Evolutionary conservation across 805 yeast genomes (phyloP), one percentile per base, ranked within the genome.

Genomic region (Wickerhamiella cacticola): DNA sequence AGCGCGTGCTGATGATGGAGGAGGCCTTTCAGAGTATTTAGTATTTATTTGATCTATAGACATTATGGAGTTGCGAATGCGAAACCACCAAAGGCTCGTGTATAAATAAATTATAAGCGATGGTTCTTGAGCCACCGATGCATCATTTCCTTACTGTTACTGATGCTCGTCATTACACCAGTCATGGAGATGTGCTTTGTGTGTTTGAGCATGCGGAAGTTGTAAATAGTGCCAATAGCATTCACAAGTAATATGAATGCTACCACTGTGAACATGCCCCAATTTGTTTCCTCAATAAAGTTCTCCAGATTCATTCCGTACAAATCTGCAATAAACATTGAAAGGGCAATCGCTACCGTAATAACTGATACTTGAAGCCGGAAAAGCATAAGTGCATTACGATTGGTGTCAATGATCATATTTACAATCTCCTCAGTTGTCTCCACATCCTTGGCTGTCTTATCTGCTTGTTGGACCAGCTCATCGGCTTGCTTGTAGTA

Each of bases 291-390:
- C 60, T 92, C 98, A 15, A 92, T 79, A 59, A 83, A 88, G 64
- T 89, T 92, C 59, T 83, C 88, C 61, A 92, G 68, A 64, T 92
- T 92, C 98, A 92, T 92, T 29, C 95, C 95, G 58, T 84, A 88
- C 56, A 87, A 79, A 6, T 94, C 94, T 1, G 96, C 95, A 1
- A 85, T 56, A 18, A 84, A 66, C 1, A 95, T 81, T 1, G 94
- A 95, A 19, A 84, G 81, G 0, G 95, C 82, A 58, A 84, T 75
- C 0, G 95, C 94, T 29, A 88, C 63, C 0, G 96, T 85, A 53
- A 83, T 84, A 22, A 88, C 81, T 0, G 94, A 78, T 13, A 87
- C 77, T 56, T 83, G 81, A 53, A 88, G 67, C 58, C 88, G 95
- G 55, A 82, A 78, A 49, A 88, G 71, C 94, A 88, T 85, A 52